These are phyloP conservation scores for Prosopis cineraria DNA, from an alignment of 306 rosid species.

Conservation along the genomic window DNA sequence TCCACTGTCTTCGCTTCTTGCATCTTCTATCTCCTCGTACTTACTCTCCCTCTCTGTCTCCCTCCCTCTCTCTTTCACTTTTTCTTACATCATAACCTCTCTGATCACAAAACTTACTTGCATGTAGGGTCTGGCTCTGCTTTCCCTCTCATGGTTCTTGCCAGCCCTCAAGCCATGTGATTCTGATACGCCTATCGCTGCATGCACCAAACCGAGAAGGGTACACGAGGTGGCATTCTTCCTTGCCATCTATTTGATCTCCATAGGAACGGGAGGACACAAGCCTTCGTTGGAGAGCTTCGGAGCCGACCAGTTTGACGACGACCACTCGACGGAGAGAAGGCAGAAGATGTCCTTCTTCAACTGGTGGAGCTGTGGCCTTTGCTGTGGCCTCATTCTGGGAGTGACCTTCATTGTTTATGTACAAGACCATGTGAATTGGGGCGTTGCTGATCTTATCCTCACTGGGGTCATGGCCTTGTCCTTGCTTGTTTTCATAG, in stretches of 20 bases:
- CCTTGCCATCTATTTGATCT: conserved; percentile 72
- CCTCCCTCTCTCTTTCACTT: too few relatives aligned
- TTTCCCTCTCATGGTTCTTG: conserved; percentile 73
- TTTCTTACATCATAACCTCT: neutral
- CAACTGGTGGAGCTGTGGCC: conserved; percentile 94
- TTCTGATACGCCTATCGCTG: neutral
- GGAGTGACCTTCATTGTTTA: conserved; percentile 90
- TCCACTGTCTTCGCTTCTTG: conserved; percentile 64
- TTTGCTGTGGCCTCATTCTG: conserved; percentile 71
- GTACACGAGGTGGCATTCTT: conserved; percentile 76
- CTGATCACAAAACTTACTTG: neutral
- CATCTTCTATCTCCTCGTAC: conserved; percentile 69
- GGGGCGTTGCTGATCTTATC: conserved; percentile 78
- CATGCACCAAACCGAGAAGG: conserved; percentile 62
- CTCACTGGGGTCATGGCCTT: conserved; percentile 67
- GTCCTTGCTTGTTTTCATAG: conserved; percentile 64
- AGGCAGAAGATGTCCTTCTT: conserved; percentile 87
- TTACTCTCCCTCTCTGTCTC: neutral
- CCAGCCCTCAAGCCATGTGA: conserved; percentile 75
- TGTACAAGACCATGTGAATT: conserved; percentile 71
- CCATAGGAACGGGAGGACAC: conserved; percentile 90
- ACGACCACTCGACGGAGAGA: conserved; percentile 63
- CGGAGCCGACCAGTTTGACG: conserved; percentile 96
- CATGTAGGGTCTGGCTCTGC: conserved; percentile 73
- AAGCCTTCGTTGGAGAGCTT: conserved; percentile 91